Evolutionary conservation across 495 filamentous ascomycete species (phyloP).

Genomic region (Daldinia vernicosa): DNA sequence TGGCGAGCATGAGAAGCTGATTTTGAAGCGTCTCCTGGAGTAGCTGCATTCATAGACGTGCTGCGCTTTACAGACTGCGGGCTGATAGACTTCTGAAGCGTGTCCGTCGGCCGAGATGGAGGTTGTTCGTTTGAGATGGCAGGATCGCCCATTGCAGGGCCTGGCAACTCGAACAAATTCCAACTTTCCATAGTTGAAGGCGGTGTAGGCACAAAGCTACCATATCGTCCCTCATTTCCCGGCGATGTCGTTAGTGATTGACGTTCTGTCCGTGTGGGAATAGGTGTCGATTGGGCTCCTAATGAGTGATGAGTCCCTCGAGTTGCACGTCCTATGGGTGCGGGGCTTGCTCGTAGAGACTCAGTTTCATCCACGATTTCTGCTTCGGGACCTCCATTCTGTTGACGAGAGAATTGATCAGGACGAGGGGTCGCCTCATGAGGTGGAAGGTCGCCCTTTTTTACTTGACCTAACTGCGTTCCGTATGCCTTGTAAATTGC

Average conservation of each 20-base stretch:
- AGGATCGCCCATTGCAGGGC: slow-evolving; percentile 71
- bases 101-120: slow-evolving; percentile 7
- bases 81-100: slow-evolving; percentile 23
- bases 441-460: slow-evolving; percentile 33
- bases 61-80: slow-evolving; percentile 31
- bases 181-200: slow-evolving; percentile 51
- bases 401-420: slow-evolving; percentile 40
- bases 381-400: slow-evolving; percentile 19
- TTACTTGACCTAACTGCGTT: slow-evolving; percentile 53
- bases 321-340: slow-evolving; percentile 40
- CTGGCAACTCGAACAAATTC: slow-evolving; percentile 70
- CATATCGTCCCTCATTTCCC: slow-evolving; percentile 64
- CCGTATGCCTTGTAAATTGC: slow-evolving; percentile 71
- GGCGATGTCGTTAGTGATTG: slow-evolving; percentile 47
- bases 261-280: slow-evolving; percentile 45
- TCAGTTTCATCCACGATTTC: slow-evolving; percentile 31
- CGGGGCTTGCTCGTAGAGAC: slow-evolving; percentile 38
- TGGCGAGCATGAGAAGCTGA: slow-evolving; percentile 11
- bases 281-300: slow-evolving; percentile 45
- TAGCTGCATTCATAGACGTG: slow-evolving; percentile 16
- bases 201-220: slow-evolving; percentile 76
- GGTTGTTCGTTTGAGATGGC: slow-evolving; percentile 48
- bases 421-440: slow-evolving; percentile 32
- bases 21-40: slow-evolving; percentile 5
- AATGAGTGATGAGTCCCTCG: slow-evolving; percentile 16